phyloP scores from a whole-genome alignment of 2,329 filamentous ascomycete genomes.

The Xylariales sp. region DNA sequence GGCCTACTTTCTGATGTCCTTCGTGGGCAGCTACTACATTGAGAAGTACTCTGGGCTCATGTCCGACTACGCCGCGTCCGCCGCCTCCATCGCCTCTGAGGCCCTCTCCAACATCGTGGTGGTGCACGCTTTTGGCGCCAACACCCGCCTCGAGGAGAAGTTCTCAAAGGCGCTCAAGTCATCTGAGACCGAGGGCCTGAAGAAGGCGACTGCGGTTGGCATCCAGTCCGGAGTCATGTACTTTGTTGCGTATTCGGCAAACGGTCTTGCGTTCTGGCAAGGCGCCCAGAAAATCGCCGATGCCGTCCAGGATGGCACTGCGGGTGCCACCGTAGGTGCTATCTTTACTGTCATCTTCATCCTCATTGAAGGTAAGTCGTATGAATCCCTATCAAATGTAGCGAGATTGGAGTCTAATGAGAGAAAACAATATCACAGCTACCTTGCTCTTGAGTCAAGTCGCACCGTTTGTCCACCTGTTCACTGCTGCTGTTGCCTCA shows the following conservation, averaged over 20 bases:
- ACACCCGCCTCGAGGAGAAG: slow-evolving; percentile 52
- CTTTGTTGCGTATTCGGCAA: slow-evolving; percentile 64
- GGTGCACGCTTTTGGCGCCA: slow-evolving; percentile 61
- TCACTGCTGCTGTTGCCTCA: slow-evolving; percentile 52
- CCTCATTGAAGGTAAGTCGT: slow-evolving; percentile 13
- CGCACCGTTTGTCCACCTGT: slow-evolving; percentile 58
- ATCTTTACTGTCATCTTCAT: slow-evolving; percentile 39
- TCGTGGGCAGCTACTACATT: slow-evolving; percentile 49
- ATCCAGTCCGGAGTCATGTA: slow-evolving; percentile 58
- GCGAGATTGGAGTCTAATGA: too few species aligned
- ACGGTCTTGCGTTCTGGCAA: slow-evolving; percentile 65
- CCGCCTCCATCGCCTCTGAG: slow-evolving; percentile 60
- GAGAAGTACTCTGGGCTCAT: slow-evolving; percentile 46
- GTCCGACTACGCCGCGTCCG: slow-evolving; percentile 49
- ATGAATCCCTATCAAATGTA: slow-evolving; percentile 36
- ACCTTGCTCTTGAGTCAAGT: too few species aligned
- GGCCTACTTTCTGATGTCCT: slow-evolving; percentile 56
- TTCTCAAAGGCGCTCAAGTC: slow-evolving; percentile 48
- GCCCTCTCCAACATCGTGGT: slow-evolving; percentile 55
- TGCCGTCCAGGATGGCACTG: slow-evolving; percentile 11
- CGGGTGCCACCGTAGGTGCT: slow-evolving; percentile 25
- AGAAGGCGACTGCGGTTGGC: slow-evolving; percentile 53
- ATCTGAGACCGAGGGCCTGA: slow-evolving; percentile 48
- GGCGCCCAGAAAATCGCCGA: slow-evolving; percentile 49
- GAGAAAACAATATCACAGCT: too few species aligned